These are phyloP conservation scores for Penicillium sp. DNA, from an alignment of 2,329 filamentous ascomycete genomes.

Conservation along the genomic window DNA sequence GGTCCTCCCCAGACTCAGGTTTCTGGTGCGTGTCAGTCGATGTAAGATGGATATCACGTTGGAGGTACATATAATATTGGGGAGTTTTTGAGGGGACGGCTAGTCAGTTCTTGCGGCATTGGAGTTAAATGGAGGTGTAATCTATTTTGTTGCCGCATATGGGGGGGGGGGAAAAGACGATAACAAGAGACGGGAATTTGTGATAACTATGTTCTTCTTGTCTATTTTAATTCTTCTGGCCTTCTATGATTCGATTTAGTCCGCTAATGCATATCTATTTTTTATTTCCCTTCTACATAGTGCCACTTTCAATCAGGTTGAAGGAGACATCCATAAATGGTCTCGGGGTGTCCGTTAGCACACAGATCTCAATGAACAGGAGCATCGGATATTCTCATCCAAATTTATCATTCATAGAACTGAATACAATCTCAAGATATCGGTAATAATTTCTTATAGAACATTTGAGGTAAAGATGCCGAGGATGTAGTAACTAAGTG, in stretches of 20 bases:
- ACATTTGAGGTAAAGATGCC: too few relatives aligned
- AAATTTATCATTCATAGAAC: too few relatives aligned
- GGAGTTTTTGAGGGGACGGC: background rate
- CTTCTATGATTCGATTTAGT: background rate
- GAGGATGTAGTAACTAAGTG: too few relatives aligned
- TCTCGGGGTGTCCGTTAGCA: too few relatives aligned
- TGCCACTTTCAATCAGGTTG: too few relatives aligned
- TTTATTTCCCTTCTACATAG: too few relatives aligned
- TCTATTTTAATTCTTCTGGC: background rate
- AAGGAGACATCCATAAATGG: too few relatives aligned
- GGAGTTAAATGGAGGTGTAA: background rate
- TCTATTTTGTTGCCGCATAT: background rate
- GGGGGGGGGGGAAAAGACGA: background rate
- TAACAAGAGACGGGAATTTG: background rate
- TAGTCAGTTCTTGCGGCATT: background rate
- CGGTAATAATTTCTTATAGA: too few relatives aligned
- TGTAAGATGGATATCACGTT: background rate
- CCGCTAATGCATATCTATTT: background rate
- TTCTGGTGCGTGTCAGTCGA: background rate
- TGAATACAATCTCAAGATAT: too few relatives aligned
- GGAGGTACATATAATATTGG: background rate
- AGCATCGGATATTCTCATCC: too few relatives aligned
- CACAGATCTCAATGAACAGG: too few relatives aligned
- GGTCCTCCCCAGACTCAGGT: conserved; percentile 17
- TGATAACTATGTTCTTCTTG: background rate